Evolutionary conservation across 768 basidiomycete genomes (phyloP).

Genomic region (Pulveroboletus sp.): DNA sequence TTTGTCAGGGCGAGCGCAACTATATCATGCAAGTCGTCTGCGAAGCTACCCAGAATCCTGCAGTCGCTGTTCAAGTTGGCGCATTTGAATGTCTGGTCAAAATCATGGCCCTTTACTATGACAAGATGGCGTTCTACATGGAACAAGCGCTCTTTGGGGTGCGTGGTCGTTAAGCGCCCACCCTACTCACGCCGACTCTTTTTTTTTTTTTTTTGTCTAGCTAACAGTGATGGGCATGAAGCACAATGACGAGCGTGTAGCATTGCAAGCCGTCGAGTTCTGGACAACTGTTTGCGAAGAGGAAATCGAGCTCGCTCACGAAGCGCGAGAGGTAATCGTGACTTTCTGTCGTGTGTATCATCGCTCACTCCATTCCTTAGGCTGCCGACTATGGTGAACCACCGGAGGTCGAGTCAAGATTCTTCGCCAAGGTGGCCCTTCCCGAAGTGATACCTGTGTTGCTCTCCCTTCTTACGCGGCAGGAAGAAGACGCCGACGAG

Average conservation of each 20-base stretch:
- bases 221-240: slow-evolving; percentile 98
- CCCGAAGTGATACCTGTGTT: slow-evolving; percentile 95
- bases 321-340: slow-evolving; percentile 78
- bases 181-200: slow-evolving; percentile 15
- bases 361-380: slow-evolving; percentile 37
- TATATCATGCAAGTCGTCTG: slow-evolving; percentile 99
- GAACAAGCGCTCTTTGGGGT: slow-evolving; percentile 98
- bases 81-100: slow-evolving; percentile 94
- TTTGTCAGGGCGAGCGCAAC: slow-evolving; percentile 87
- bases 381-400: slow-evolving; percentile 87
- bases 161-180: slow-evolving; percentile 31
- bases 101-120: slow-evolving; percentile 98
- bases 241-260: slow-evolving; percentile 84
- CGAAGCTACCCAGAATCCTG: slow-evolving; percentile 88
- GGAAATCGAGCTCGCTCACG: slow-evolving; percentile 88
- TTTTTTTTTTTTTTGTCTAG: slow-evolving; percentile 43
- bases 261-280: slow-evolving; percentile 96
- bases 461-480: slow-evolving; percentile 81
- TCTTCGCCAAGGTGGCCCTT: slow-evolving; percentile 92
- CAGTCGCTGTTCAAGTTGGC: slow-evolving; percentile 85
- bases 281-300: slow-evolving; percentile 99
- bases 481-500: slow-evolving; percentile 96
- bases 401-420: slow-evolving; percentile 81
- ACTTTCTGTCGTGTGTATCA: neutral
- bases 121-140: slow-evolving; percentile 99